phyloP scores from a whole-genome alignment of 2,329 filamentous ascomycete species.

The Pseudogymnoascus sp. region DNA sequence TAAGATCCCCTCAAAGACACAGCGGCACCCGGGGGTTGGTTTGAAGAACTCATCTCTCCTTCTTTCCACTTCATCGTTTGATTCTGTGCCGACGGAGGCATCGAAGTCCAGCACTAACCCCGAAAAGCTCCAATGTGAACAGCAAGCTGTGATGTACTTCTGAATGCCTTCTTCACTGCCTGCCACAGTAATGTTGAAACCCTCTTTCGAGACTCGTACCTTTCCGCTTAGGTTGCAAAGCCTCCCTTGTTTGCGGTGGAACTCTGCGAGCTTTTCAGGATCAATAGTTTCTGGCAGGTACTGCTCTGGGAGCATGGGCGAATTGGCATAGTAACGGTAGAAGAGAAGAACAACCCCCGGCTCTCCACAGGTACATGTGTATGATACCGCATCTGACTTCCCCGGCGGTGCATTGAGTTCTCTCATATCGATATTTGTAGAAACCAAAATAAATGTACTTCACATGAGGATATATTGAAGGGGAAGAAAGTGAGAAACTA shows the following conservation, averaged over 20 bases:
- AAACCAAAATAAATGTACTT: not conserved
- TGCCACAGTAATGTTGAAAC: conserved; percentile 31
- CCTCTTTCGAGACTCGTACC: conserved; percentile 28
- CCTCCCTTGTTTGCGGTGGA: conserved; percentile 21
- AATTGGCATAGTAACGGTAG: conserved; percentile 30
- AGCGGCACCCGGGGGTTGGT: conserved; percentile 27
- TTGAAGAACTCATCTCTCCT: conserved; percentile 25
- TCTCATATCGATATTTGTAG: not conserved
- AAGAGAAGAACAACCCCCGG: conserved; percentile 29
- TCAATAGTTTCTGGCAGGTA: conserved; percentile 14
- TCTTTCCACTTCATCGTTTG: conserved; percentile 1
- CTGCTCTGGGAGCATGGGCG: conserved; percentile 20
- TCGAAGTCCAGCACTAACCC: conserved; percentile 20
- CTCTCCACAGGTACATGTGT: conserved; percentile 27
- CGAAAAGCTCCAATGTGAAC: conserved; percentile 28
- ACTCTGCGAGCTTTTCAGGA: conserved; percentile 20
- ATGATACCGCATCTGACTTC: conserved; percentile 29
- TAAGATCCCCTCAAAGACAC: conserved; percentile 25
- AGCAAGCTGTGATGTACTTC: conserved; percentile 25
- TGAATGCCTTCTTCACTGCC: conserved; percentile 22
- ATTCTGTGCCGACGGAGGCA: conserved; percentile 11
- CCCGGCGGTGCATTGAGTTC: conserved; percentile 15
- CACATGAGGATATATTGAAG: not conserved
- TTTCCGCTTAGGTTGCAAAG: conserved; percentile 26
- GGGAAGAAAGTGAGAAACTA: not conserved